Percentiles rank a stretch among this genome's conserved stretches.
These are phyloP conservation scores for Cutaneotrichosporon cyanovorans DNA, from an alignment of 1,284 basidiomycete species.

Conservation along the genomic window DNA sequence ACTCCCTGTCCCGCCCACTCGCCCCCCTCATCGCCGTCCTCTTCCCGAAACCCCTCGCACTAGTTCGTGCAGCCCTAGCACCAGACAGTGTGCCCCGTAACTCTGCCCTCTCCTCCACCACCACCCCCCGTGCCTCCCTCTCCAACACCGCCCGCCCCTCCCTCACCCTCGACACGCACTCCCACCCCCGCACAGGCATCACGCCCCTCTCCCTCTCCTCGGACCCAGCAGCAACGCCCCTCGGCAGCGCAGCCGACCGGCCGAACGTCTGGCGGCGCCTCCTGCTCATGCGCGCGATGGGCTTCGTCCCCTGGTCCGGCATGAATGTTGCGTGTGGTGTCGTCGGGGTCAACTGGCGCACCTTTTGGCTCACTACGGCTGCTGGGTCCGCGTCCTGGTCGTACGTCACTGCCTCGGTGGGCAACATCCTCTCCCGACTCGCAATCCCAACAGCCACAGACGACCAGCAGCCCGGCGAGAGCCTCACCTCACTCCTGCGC, in stretches of 20 bases:
- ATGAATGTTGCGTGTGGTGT: slow-evolving; percentile 91
- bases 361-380: slow-evolving; percentile 71
- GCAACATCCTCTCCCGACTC: slow-evolving; percentile 42
- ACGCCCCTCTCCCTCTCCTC: no score
- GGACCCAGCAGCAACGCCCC: no score
- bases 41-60: slow-evolving; percentile 74
- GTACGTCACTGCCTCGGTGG: slow-evolving; percentile 44
- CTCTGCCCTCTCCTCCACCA: no score
- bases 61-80: slow-evolving; percentile 48
- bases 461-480: slow-evolving; percentile 28
- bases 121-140: background rate
- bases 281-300: slow-evolving; percentile 73
- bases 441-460: slow-evolving; percentile 25
- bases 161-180: background rate
- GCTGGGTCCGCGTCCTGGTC: slow-evolving; percentile 76
- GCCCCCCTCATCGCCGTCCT: slow-evolving; percentile 69
- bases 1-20: slow-evolving; percentile 69
- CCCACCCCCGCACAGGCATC: no score
- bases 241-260: slow-evolving; percentile 22
- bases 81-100: slow-evolving; percentile 26
- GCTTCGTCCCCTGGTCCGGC: slow-evolving; percentile 86
- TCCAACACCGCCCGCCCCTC: background rate
- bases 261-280: slow-evolving; percentile 69
- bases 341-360: slow-evolving; percentile 71
- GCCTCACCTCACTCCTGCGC: slow-evolving; percentile 41